phyloP scores from a whole-genome alignment of 1,139 yeast genomes.

The Suhomyces bokatorum region DNA sequence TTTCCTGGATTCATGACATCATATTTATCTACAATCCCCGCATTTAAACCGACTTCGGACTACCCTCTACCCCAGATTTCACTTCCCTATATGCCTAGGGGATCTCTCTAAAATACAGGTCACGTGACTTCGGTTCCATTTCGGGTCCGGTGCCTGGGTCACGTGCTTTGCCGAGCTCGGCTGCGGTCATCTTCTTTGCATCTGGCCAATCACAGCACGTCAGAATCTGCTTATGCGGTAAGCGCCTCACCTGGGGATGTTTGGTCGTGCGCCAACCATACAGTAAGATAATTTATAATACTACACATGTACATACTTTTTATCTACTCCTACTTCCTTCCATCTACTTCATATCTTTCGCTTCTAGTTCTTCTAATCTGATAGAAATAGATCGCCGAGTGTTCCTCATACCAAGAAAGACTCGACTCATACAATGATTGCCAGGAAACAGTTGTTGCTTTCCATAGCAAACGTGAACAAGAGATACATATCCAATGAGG shows the following conservation, averaged over 20 bases:
- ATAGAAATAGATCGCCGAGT: neutral
- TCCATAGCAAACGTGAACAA: conserved; percentile 13
- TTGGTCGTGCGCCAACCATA: conserved; percentile 4
- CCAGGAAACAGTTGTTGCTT: conserved; percentile 18
- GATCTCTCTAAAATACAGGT: too few species aligned
- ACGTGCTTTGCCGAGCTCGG: conserved; percentile 9
- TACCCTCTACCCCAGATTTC: neutral
- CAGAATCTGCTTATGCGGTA: conserved; percentile 7
- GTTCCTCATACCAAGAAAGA: neutral
- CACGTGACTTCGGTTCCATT: neutral
- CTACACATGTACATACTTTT: neutral
- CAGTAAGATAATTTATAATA: neutral
- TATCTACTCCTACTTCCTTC: neutral
- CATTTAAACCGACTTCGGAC: neutral
- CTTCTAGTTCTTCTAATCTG: neutral
- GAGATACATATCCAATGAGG: conserved; percentile 29
- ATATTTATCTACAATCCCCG: neutral
- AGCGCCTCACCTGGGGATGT: conserved; percentile 9
- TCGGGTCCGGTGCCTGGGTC: neutral
- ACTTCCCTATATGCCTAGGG: too few species aligned
- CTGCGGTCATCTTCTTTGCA: neutral
- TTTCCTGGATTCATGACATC: too few species aligned
- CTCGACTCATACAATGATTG: conserved; percentile 13
- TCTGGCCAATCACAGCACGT: conserved; percentile 4
- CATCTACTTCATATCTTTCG: neutral